Evolutionary conservation across 2,329 filamentous ascomycete species (phyloP).

Genomic region (Spiromastix sp.): DNA sequence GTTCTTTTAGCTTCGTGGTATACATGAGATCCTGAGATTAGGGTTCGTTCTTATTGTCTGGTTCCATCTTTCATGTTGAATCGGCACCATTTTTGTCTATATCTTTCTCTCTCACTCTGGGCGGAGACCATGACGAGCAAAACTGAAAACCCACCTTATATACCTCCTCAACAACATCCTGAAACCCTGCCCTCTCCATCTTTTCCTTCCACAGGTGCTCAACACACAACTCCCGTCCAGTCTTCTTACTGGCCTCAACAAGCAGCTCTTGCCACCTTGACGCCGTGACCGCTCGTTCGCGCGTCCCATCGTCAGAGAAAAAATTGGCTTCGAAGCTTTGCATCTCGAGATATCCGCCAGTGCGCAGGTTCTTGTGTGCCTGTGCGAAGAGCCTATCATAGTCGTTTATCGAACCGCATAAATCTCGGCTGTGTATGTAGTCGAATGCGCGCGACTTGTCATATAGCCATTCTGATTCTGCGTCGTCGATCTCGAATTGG

Average conservation of each 20-base stretch:
- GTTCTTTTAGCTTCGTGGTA: neutral
- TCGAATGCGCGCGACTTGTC: conserved; percentile 2
- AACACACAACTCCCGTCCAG: conserved; percentile 27
- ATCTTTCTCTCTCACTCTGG: neutral
- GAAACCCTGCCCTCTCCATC: conserved; percentile 23
- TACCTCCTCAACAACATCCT: conserved; percentile 23
- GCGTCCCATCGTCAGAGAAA: conserved; percentile 24
- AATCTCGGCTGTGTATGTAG: conserved; percentile 10
- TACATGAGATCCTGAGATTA: too few relatives aligned
- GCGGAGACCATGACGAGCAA: neutral
- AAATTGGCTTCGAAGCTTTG: conserved; percentile 23
- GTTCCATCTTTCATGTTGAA: neutral
- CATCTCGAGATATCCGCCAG: conserved; percentile 27
- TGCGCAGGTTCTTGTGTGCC: conserved; percentile 22
- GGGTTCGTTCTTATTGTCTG: neutral
- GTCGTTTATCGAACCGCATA: conserved; percentile 15
- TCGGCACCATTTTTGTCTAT: neutral
- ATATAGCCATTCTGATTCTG: conserved; percentile 18
- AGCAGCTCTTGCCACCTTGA: conserved; percentile 22
- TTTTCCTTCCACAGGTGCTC: conserved; percentile 19
- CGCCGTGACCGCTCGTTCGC: conserved; percentile 15
- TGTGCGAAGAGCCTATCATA: conserved; percentile 22
- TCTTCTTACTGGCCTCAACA: conserved; percentile 20
- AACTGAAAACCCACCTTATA: conserved; percentile 12
- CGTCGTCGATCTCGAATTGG: conserved; percentile 20